Conservation (phyloP, 2,329 filamentous ascomycete genomes). For the Trichophyton schoenleinii region DNA sequence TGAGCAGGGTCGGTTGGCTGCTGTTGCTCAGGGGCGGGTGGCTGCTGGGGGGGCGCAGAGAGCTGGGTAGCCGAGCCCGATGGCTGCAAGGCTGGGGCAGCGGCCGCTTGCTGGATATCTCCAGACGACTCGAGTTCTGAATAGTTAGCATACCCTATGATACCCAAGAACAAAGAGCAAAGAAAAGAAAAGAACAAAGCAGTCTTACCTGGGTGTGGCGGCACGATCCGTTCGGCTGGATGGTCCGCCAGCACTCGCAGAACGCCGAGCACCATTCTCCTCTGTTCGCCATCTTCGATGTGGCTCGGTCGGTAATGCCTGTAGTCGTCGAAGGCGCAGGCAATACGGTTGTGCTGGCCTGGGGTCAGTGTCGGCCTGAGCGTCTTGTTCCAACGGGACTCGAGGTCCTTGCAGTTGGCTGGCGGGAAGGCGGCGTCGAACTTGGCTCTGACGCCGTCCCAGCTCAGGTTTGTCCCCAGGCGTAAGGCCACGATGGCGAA, state of each 20-base stretch:
- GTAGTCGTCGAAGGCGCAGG: slow-evolving; percentile 12
- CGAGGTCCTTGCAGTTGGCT: slow-evolving; percentile 11
- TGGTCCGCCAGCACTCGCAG: not conserved
- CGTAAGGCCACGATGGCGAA: slow-evolving; percentile 12
- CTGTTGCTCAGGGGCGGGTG: not conserved
- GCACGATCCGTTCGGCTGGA: not conserved
- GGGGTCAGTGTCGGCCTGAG: slow-evolving; percentile 6
- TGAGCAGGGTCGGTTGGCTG: not conserved
- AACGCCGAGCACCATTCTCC: slow-evolving; percentile 2
- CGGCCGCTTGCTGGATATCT: not conserved
- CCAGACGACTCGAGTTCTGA: not conserved
- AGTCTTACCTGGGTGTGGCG: slow-evolving; percentile 2
- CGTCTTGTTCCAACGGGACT: slow-evolving; percentile 14
- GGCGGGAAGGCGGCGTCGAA: slow-evolving; percentile 10
- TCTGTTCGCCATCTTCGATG: not conserved
- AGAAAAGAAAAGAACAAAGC: not conserved
- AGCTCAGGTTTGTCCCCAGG: slow-evolving; percentile 13
- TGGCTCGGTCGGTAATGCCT: slow-evolving; percentile 7
- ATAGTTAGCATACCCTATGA: too few species aligned
- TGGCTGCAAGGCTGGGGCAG: not conserved
- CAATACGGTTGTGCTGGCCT: not conserved
- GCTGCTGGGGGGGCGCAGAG: not conserved
- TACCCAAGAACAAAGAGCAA: not conserved
- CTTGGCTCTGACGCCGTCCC: slow-evolving; percentile 9
- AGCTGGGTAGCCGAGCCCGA: not conserved